Evolutionary conservation across 768 basidiomycete species (phyloP).

Genomic region (Pisolithus microcarpus): DNA sequence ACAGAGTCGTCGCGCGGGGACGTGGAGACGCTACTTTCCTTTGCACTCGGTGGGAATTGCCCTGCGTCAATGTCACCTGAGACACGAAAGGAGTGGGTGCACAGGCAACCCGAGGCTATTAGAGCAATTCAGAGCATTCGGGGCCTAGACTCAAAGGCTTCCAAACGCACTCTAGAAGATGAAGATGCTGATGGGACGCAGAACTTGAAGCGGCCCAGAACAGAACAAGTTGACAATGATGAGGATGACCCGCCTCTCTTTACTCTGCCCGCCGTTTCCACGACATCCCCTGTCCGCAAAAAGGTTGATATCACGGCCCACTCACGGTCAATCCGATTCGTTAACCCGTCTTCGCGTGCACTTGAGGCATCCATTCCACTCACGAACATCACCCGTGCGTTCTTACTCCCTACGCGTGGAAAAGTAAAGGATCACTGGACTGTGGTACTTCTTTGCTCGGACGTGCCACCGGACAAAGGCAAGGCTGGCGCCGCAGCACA

Average conservation of each 20-base stretch:
- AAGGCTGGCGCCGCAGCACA: constrained; percentile 30
- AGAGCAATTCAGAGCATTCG: constrained; percentile 14
- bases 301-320: constrained; percentile 63
- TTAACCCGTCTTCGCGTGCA: constrained; percentile 41
- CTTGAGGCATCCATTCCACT: constrained; percentile 48
- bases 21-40: constrained; percentile 23
- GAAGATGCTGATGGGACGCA: constrained; percentile 6
- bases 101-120: constrained; percentile 16
- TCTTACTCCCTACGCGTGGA: constrained; percentile 68
- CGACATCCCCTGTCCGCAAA: constrained; percentile 69
- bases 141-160: background rate
- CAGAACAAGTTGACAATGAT: constrained; percentile 1
- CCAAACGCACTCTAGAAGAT: constrained; percentile 21
- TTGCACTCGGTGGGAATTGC: constrained; percentile 24
- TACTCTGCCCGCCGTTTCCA: constrained; percentile 58
- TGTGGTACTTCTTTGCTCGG: constrained; percentile 52
- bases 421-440: constrained; percentile 71
- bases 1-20: constrained; percentile 1
- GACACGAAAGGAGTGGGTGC: constrained; percentile 17
- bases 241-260: constrained; percentile 41
- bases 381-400: constrained; percentile 48
- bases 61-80: constrained; percentile 10
- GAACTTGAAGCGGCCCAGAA: constrained; percentile 16
- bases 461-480: constrained; percentile 39
- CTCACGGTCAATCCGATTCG: constrained; percentile 43